A percentile compares a stretch with the other conserved stretches of the same genome.
Evolutionary conservation across 179 eudicot genomes (phyloP).

Genomic region (Silene noctiflora): DNA sequence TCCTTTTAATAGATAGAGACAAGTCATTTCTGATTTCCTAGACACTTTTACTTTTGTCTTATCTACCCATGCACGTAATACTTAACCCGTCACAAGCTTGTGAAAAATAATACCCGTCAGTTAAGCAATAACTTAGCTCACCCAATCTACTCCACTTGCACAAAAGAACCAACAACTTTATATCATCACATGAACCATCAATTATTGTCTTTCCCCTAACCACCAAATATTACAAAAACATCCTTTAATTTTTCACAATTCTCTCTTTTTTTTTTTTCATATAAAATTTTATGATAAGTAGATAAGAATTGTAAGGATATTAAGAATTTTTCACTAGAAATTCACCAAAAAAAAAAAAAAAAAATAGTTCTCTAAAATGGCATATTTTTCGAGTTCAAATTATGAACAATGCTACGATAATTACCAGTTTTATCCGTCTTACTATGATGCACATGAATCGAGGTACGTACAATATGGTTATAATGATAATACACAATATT

Average conservation of each 20-base stretch:
- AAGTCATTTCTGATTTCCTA: too few relatives aligned
- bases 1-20: too few relatives aligned
- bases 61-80: too few relatives aligned
- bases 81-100: too few relatives aligned
- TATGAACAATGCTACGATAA: slow-evolving; percentile 20
- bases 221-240: background rate
- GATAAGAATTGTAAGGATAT: slow-evolving; percentile 12
- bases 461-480: slow-evolving; percentile 20
- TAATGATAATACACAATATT: slow-evolving; percentile 15
- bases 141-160: background rate
- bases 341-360: too few relatives aligned
- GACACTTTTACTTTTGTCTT: too few relatives aligned
- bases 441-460: background rate
- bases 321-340: background rate
- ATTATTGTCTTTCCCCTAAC: slow-evolving; percentile 12
- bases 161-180: background rate
- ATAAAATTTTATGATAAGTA: background rate
- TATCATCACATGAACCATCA: slow-evolving; percentile 11
- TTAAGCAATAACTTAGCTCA: background rate
- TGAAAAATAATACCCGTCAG: too few relatives aligned
- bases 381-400: slow-evolving; percentile 36
- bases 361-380: slow-evolving; percentile 28
- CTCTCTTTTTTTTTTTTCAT: background rate
- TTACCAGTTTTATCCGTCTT: slow-evolving; percentile 28
- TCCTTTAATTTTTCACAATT: slow-evolving; percentile 2